Evolutionary conservation across 306 rosid species (phyloP), one percentile per base, ranked within the genome.

Genomic region (Castanea sativa): DNA sequence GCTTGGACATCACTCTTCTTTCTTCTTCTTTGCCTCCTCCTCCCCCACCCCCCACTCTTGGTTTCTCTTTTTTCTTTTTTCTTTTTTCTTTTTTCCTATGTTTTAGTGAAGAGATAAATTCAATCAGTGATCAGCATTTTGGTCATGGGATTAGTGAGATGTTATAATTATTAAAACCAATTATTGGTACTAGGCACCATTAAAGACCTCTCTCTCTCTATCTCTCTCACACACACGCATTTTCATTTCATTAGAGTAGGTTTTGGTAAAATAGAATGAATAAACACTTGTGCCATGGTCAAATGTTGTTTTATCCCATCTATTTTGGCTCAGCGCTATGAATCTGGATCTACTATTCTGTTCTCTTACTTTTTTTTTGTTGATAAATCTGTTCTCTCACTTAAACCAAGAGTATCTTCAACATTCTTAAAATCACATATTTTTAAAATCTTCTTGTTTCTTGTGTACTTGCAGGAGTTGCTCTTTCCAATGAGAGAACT

Each of bases 401-500:
- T 45, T 68, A 75, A 45, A 32, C 15, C 53, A 51, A 30, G 70
- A 19, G 71, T 71, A 51, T 55, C 63, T 56, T 2, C 69, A n/a
- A 73, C 60, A 56, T 70, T 71, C 70, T 19, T 59, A 63, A 56
- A 76, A 16, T 59, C 72, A 33, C 81, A 64, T 77, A 69, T 77
- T 73, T 65, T 84, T 82, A 77, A 65, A 73, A 38, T 73, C 79
- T 70, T 49, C 16, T 59, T 74, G 55, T 38, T 64, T 76, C 72
- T 63, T 71, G 25, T 75, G 33, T 27, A 55, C 82, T 87, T 81
- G 60, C 97, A 96, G 99, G 99, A 93, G 84, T 76, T 96, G 76
- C 92, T 96, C 59, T 84, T 73, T 81, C 99, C 99, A n/a, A 41
- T 96, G 74, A 77, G 74, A 56, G 90, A 90, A 85, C 83, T 96